Evolutionary conservation across 139 green algal genomes (phyloP), one percentile per base, ranked within the genome.

Genomic region (Pedinophyceae sp.): DNA sequence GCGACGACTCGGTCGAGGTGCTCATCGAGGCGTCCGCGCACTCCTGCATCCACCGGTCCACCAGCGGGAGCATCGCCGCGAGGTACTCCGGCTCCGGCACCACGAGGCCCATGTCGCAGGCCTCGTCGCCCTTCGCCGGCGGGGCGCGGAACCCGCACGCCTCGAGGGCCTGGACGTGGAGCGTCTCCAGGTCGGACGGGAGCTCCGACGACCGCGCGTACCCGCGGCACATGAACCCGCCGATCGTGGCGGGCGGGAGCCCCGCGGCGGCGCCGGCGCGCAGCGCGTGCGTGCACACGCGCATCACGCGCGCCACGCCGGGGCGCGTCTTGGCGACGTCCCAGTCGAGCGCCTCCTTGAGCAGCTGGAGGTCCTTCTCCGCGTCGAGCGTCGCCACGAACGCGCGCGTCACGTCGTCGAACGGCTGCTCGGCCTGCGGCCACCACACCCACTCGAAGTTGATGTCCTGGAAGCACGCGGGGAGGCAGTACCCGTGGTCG

Each of bases 401-500:
- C 25, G 51, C 56, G 23, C 1, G 60, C 4, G 29, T 65, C n/a
- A 51, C 51, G 15, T 51, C 17, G 23, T 53, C 48, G 38, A 80
- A 79, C 0, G 68, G 66, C 50, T 57, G 34, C 34, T 70, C 48
- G 3, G 69, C 69, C 62, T 79, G 73, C 16, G 61, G 61, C 69
- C 60, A 72, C 20, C 45, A 54, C 46, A 55, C 15, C 72, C 76
- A 84, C 51, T 76, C 76, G 43, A 77, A 79, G 23, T 34, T 62
- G 22, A 80, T 55, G 51, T 84, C 80, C 65, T 79, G 54, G 38
- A 73, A 73, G 15, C 43, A 66, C 57, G n/a, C 46, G 3, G 70
- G 76, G 38, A 82, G 58, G 66, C 54, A 65, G 60, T 74, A 80
- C 38, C 72, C 72, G 45, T 80, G 73, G 59, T 85, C 77, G 48